Base-by-base conservation (phyloP, 78 protist genomes). In the Dictyostelium citrinum region DNA sequence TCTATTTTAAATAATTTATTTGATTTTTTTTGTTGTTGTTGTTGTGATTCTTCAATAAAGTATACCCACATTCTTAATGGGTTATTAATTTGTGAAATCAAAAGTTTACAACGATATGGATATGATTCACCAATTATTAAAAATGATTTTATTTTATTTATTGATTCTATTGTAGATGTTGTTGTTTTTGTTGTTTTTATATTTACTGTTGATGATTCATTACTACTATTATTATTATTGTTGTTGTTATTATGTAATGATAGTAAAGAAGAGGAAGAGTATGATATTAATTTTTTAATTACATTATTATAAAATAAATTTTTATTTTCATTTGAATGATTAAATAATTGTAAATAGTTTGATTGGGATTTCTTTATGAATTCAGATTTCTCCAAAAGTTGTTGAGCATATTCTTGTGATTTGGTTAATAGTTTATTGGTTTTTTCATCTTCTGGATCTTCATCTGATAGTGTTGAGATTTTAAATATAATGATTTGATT, bases 51-150 rank as follows among this genome's bases (percentile, higher is more conserved):
- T 27, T 64, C 39, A n/a, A 64, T 64, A 10, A 64, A 64, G 8
- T 64, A 64, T 64, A 64, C 33, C 72, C 72, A 64, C 3, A 64
- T 29, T 64, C 72, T 64, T 64, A 37, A n/a, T 27, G 31, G 11
- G 11, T 24, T 64, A 27, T 64, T 29, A 27, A 11, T 10, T 11
- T 64, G 22, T 64, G 35, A 64, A 27, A 64, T 64, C 10, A 64
- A 64, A 27, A 64, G 5, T 17, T 61, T 60, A 41, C 49, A 55
- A 29, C 72, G 64, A 22, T 61, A 61, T n/a, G 71, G 88, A 12
- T 41, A 61, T 43, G 78, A 81, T 29, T 81, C 88, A n/a, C 88
- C 77, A 39, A 81, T 29, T 39, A 81, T 41, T 24, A 80, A 37
- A 6, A 27, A 3, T n/a, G 64, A 20, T 55, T 55, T 55, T 55